Evolutionary conservation across 2,329 filamentous ascomycete species (phyloP).

Genomic region (Graphilbum fragrans): DNA sequence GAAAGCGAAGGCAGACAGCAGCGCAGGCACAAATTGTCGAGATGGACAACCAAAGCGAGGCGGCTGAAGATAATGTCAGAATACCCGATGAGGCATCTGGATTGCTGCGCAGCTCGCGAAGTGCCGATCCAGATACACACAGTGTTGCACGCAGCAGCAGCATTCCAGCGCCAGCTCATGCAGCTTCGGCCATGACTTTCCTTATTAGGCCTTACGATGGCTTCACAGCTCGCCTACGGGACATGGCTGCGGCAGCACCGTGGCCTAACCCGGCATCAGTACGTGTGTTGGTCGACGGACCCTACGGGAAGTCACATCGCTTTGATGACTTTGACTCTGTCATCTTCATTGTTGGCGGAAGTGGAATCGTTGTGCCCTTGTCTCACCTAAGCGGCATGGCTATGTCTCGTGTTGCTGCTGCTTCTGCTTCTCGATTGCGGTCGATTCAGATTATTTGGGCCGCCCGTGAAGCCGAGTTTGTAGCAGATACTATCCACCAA

Average conservation of each 20-base stretch:
- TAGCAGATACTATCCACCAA: slow-evolving; percentile 3
- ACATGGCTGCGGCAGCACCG: slow-evolving; percentile 4
- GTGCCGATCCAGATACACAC: neutral
- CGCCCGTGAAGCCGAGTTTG: slow-evolving; percentile 8
- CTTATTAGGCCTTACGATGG: slow-evolving; percentile 10
- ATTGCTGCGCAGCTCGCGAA: neutral
- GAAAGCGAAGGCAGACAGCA: neutral
- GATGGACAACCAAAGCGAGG: neutral
- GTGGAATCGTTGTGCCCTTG: slow-evolving; percentile 10
- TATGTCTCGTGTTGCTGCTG: neutral
- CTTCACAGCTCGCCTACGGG: slow-evolving; percentile 10
- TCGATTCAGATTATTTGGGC: slow-evolving; percentile 11
- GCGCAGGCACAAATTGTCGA: neutral
- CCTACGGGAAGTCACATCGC: slow-evolving; percentile 7
- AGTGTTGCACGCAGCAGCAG: neutral
- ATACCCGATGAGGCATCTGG: neutral
- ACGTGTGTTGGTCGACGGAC: slow-evolving; percentile 10
- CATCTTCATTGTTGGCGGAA: slow-evolving; percentile 10
- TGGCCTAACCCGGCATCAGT: slow-evolving; percentile 1
- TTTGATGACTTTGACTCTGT: slow-evolving; percentile 5
- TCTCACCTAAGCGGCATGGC: slow-evolving; percentile 8
- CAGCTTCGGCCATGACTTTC: slow-evolving; percentile 6
- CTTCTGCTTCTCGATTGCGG: neutral
- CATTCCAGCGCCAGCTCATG: neutral
- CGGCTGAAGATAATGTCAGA: too few species aligned